Conservation (phyloP, 441 rosid genomes). For the Erysimum cheiri region DNA sequence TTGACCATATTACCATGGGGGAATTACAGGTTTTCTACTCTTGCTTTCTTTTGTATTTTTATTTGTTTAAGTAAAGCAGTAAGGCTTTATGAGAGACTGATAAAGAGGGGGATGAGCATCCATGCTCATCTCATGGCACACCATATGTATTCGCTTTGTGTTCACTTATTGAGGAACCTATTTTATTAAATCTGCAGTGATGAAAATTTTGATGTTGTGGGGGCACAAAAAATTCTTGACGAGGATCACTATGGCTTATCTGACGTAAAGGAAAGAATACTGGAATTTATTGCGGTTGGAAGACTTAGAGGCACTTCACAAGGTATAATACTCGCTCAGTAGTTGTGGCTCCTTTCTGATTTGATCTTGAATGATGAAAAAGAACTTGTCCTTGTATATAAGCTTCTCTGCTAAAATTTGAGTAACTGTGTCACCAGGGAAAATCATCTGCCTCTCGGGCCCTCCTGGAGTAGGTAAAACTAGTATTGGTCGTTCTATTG, state of each 20-base stretch:
- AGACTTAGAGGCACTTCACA: conserved; percentile 97
- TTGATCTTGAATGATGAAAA: conserved; percentile 28
- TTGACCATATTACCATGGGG: conserved; percentile 98
- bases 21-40: conserved; percentile 75
- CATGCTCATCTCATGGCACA: conserved; percentile 23
- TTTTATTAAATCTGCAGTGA: conserved; percentile 58
- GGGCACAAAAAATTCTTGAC: conserved; percentile 90
- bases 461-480: conserved; percentile 99
- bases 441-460: conserved; percentile 97
- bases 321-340: conserved; percentile 54
- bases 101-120: conserved; percentile 5
- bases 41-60: conserved; percentile 3
- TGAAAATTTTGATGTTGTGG: conserved; percentile 94
- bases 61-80: conserved; percentile 13
- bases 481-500: conserved; percentile 97
- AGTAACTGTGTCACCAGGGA: conserved; percentile 61
- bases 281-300: conserved; percentile 99
- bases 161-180: conserved; percentile 12
- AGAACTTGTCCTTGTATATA: background rate
- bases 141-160: conserved; percentile 20
- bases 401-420: conserved; percentile 20
- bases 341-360: conserved; percentile 24
- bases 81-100: conserved; percentile 22
- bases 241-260: conserved; percentile 98
- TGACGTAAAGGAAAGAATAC: conserved; percentile 96